phyloP scores from a whole-genome alignment of 176 grass and related monocot species.

The Aegilops longissima region DNA sequence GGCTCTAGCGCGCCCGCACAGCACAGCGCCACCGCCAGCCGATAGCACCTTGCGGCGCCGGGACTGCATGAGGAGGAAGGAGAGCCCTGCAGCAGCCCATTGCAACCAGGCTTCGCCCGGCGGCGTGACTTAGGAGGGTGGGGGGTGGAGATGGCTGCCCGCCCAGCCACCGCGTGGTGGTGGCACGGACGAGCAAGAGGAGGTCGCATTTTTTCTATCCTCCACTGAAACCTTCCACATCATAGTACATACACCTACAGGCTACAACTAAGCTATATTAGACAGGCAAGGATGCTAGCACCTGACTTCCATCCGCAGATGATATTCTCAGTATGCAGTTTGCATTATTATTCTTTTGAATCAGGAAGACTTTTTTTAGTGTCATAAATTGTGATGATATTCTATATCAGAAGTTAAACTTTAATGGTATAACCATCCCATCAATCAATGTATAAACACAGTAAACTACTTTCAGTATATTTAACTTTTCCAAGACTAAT shows the following conservation, averaged over 20 bases:
- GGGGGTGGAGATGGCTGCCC: too few relatives aligned
- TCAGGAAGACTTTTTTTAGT: not conserved
- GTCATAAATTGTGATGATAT: not conserved
- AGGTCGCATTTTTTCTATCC: too few relatives aligned
- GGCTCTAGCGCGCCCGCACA: too few relatives aligned
- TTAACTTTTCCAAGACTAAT: not conserved
- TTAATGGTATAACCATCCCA: not conserved
- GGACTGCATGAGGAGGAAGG: too few relatives aligned
- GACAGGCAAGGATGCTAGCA: not conserved
- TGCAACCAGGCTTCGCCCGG: too few relatives aligned
- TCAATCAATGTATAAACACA: constrained; percentile 1
- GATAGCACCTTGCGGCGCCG: too few relatives aligned
- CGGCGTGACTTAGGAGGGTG: too few relatives aligned
- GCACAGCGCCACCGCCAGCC: too few relatives aligned
- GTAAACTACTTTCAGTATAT: not conserved
- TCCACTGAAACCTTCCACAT: too few relatives aligned
- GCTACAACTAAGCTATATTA: not conserved
- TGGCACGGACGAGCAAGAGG: too few relatives aligned
- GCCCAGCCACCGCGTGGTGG: too few relatives aligned
- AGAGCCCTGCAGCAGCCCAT: too few relatives aligned
- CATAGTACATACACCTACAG: not conserved
- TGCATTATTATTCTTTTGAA: not conserved
- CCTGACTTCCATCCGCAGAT: not conserved
- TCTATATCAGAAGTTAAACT: not conserved
- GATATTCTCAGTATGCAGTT: not conserved